Base-by-base conservation (phyloP, 257 asterid species). In the Solanum chilense region DNA sequence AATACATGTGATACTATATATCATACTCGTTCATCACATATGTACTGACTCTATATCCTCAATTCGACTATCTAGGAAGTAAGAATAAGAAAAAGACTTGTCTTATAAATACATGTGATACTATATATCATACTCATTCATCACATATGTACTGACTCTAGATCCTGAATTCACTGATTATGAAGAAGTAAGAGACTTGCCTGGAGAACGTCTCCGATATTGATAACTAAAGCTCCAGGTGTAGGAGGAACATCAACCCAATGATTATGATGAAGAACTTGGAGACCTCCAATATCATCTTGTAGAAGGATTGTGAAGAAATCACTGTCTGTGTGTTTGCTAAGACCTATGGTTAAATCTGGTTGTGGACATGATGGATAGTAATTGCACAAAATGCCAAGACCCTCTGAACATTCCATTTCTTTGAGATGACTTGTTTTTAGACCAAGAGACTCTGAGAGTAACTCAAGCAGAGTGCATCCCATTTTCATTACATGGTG, bases 341-440 rank as follows among this genome's bases (percentile, higher is more conserved):
- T 92, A 13, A 94, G 73, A 58, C 98, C 97, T 29, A 95, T 27
- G 4, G 96, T 88, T 80, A 94, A 49, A 14, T 94, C 93, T 31
- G 97, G 98, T 31, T 95, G 91, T 14, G 98, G 94, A 73, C 97
- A 95, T 16, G 93, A 89, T 33, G 97, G 95, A 87, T 94, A 94
- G 93, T 93, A 93, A 84, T 95, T 96, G 82, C 90, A 93, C 71
- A 90, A 39, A 52, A 93, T 85, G 12, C 90, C 21, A n/a, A 93
- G 96, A 16, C 95, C 96, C 4, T 90, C 76, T 2, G 90, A 89
- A 33, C 98, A 92, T 1, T 83, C 95, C 90, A 94, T 91, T 84
- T 93, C 94, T 0, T 25, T 58, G 11, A 95, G 90, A 27, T 89
- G 92, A 58, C 58, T 90, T 2, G 89, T 12, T 69, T 92, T 90